A percentile compares a stretch with the other conserved stretches of the same genome.
Evolutionary conservation across 129 eudicot genomes (phyloP).

Genomic region (Apium graveolens): DNA sequence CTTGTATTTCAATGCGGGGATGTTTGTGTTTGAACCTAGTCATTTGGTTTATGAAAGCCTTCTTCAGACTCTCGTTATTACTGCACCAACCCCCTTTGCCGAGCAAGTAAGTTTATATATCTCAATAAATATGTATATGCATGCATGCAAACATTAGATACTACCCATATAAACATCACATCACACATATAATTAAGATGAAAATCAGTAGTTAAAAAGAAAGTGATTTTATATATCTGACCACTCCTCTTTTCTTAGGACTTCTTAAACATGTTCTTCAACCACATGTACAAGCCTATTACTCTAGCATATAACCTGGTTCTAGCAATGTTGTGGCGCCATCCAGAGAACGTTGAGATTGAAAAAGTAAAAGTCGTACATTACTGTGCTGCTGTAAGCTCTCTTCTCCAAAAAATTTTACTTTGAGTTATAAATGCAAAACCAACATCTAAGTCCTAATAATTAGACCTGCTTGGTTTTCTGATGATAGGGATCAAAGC

Average conservation of each 20-base stretch:
- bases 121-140: background rate
- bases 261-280: conserved; percentile 47
- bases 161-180: background rate
- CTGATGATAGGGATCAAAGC: conserved; percentile 23
- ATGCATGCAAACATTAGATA: background rate
- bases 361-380: conserved; percentile 44
- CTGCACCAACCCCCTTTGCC: conserved; percentile 42
- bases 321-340: conserved; percentile 26
- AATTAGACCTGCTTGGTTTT: background rate
- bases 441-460: background rate
- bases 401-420: background rate
- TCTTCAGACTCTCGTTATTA: conserved; percentile 19
- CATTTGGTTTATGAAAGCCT: conserved; percentile 24
- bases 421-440: background rate
- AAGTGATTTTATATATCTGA: background rate
- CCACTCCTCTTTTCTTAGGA: conserved; percentile 18
- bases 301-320: conserved; percentile 43
- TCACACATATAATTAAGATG: background rate
- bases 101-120: conserved; percentile 30
- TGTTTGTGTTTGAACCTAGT: conserved; percentile 42
- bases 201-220: background rate
- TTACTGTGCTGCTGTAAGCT: conserved; percentile 35
- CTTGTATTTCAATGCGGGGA: conserved; percentile 43
- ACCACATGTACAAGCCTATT: conserved; percentile 35
- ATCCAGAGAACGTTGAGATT: conserved; percentile 47